phyloP scores from a whole-genome alignment of 495 filamentous ascomycete species.

The Talaromyces thailandensis region DNA sequence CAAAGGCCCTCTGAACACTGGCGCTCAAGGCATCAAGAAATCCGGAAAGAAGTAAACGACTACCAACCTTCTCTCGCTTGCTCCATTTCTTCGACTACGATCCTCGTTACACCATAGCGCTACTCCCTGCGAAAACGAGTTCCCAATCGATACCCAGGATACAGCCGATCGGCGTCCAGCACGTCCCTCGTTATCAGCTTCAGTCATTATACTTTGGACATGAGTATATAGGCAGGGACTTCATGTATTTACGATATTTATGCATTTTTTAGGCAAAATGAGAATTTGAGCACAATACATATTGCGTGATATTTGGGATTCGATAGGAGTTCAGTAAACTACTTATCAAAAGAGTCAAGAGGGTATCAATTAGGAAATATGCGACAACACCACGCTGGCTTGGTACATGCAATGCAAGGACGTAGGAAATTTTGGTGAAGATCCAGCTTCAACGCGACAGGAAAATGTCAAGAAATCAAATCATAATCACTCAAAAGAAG shows the following conservation, averaged over 20 bases:
- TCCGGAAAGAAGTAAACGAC: conserved; percentile 70
- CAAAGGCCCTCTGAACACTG: conserved; percentile 60
- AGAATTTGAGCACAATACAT: background rate
- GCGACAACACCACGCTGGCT: background rate
- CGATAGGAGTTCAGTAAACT: background rate
- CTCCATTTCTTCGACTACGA: background rate
- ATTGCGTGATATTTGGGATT: background rate
- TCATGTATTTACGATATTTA: background rate
- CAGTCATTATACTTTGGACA: conserved; percentile 17
- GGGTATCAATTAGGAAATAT: background rate
- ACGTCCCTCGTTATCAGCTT: conserved; percentile 7
- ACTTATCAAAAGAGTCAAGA: background rate
- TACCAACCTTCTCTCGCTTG: background rate
- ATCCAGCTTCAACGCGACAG: background rate
- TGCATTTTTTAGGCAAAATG: background rate
- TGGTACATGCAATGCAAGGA: background rate
- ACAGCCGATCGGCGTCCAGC: conserved; percentile 1
- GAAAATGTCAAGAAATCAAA: background rate
- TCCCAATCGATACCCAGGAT: background rate
- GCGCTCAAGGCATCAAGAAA: conserved; percentile 81
- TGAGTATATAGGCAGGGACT: background rate
- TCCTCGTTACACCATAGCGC: background rate
- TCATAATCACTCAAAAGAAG: background rate
- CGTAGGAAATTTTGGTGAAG: background rate
- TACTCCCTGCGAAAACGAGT: background rate